Conservation (phyloP, 2,329 filamentous ascomycete species). For the Metarhizium humberi region DNA sequence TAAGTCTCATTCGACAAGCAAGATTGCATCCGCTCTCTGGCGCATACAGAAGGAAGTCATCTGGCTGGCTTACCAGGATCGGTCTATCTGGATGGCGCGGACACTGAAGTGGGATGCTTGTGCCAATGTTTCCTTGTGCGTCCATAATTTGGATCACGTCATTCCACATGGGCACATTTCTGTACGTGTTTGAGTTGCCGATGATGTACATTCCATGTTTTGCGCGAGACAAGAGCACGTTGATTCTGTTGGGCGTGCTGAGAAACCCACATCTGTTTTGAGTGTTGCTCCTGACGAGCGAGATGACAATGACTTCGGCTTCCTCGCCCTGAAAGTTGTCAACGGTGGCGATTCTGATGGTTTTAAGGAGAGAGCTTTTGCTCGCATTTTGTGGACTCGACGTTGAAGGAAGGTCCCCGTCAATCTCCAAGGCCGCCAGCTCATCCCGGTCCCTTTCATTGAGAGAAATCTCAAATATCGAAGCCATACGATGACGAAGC, state of each 20-base stretch:
- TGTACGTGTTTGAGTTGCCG: conserved; percentile 52
- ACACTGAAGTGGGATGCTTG: conserved; percentile 44
- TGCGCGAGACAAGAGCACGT: conserved; percentile 58
- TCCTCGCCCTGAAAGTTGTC: conserved; percentile 77
- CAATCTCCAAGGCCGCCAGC: conserved; percentile 29
- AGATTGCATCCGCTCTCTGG: conserved; percentile 55
- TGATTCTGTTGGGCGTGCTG: conserved; percentile 56
- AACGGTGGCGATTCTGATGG: conserved; percentile 52
- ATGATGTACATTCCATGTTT: conserved; percentile 64
- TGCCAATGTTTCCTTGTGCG: conserved; percentile 36
- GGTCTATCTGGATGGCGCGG: conserved; percentile 46
- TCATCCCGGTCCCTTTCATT: conserved; percentile 53
- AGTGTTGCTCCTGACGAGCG: conserved; percentile 60
- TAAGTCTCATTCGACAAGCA: conserved; percentile 37
- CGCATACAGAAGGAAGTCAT: conserved; percentile 45
- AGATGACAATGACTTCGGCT: conserved; percentile 60
- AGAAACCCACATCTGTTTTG: conserved; percentile 54
- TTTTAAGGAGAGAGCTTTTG: conserved; percentile 29
- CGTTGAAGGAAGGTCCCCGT: conserved; percentile 2
- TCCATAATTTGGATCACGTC: conserved; percentile 45
- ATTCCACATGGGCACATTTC: conserved; percentile 52
- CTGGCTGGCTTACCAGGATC: conserved; percentile 41
- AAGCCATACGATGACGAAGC: conserved; percentile 34
- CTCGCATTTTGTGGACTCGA: not conserved
- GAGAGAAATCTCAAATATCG: conserved; percentile 50